Conservation (phyloP, 2,329 filamentous ascomycete species). For the Chaetomiaceae sp. region DNA sequence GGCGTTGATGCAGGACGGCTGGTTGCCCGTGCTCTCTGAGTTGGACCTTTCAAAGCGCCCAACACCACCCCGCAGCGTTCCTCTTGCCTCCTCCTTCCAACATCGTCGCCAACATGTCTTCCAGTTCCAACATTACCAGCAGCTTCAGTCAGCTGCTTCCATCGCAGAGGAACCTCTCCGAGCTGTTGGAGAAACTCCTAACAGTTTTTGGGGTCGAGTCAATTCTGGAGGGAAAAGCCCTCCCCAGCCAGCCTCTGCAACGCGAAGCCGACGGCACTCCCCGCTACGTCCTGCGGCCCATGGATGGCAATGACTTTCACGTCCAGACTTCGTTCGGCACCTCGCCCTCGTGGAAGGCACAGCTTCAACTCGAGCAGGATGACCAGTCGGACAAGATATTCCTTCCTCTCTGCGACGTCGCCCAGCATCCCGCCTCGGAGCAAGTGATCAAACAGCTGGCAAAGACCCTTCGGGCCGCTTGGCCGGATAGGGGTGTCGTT, state of each 20-base stretch:
- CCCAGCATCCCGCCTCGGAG: background rate
- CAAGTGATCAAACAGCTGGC: background rate
- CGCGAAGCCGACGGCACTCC: background rate
- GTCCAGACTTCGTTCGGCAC: background rate
- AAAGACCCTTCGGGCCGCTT: background rate
- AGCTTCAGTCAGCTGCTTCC: background rate
- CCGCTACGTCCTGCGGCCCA: background rate
- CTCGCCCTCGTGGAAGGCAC: background rate
- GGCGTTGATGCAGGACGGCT: no score
- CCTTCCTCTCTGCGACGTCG: background rate
- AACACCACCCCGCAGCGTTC: no score
- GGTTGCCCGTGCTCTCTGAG: no score
- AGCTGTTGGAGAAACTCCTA: slow-evolving; percentile 2
- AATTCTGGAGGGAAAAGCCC: background rate
- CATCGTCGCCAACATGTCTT: background rate
- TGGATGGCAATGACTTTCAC: slow-evolving; percentile 3
- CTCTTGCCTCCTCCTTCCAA: no score
- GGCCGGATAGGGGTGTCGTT: background rate
- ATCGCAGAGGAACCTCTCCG: background rate
- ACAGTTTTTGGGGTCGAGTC: background rate
- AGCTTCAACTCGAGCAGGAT: background rate
- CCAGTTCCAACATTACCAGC: background rate
- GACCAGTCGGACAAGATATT: background rate
- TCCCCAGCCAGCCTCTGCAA: slow-evolving; percentile 5
- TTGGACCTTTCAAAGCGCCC: no score